Conservation (phyloP, 495 filamentous ascomycete species). For the Penicillium paxilli region DNA sequence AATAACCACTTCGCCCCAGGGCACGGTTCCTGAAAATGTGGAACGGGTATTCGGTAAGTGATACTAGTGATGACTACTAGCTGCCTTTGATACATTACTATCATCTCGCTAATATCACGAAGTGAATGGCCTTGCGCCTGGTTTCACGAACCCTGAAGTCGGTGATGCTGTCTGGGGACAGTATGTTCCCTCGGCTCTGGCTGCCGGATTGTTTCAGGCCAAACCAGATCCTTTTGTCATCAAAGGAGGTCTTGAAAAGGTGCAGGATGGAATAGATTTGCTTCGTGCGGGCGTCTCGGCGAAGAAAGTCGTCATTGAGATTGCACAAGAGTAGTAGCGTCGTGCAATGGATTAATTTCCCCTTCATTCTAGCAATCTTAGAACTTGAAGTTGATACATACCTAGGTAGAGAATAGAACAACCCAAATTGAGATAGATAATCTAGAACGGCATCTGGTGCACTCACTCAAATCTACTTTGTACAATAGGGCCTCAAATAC, state of each 20-base stretch:
- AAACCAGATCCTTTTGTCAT: constrained; percentile 39
- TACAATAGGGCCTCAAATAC: no score
- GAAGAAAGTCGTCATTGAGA: constrained; percentile 43
- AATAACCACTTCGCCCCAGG: constrained; percentile 1
- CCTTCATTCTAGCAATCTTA: no score
- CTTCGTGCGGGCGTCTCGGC: constrained; percentile 39
- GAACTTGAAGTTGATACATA: neutral
- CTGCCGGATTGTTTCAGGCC: constrained; percentile 22
- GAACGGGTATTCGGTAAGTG: constrained; percentile 10
- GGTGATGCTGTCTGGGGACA: constrained; percentile 27
- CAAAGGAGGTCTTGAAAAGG: constrained; percentile 36
- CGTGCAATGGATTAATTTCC: neutral
- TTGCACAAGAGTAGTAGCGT: neutral
- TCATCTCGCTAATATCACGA: neutral
- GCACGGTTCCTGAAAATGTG: constrained; percentile 10
- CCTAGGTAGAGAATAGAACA: neutral
- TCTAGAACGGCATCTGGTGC: no score
- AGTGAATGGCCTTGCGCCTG: constrained; percentile 10
- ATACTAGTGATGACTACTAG: no score
- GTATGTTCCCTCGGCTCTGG: constrained; percentile 35
- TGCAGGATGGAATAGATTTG: constrained; percentile 41
- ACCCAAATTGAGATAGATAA: no score
- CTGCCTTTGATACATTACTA: no score
- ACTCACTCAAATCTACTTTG: no score
- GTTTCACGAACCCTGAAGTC: constrained; percentile 6